A percentile compares a stretch with the other conserved stretches of the same genome.
phyloP scores from a whole-genome alignment of 2,329 filamentous ascomycete genomes.

The Exutisphaerella laricina region DNA sequence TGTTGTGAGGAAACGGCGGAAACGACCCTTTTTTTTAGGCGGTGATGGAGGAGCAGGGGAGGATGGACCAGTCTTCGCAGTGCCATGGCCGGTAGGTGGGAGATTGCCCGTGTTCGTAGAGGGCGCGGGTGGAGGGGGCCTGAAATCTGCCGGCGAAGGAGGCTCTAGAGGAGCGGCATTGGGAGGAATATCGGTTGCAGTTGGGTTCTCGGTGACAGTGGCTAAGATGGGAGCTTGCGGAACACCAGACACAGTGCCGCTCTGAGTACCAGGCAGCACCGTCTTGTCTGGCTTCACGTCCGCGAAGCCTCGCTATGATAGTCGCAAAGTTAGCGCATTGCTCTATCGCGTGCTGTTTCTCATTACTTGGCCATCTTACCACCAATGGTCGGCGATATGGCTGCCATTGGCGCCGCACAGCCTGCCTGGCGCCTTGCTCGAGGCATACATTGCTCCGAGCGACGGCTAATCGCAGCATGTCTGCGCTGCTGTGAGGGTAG shows the following conservation, averaged over 20 bases:
- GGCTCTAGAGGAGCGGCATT: conserved; percentile 18
- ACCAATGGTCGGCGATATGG: no score
- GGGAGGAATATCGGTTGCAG: conserved; percentile 13
- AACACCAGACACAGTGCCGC: conserved; percentile 26
- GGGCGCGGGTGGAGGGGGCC: conserved; percentile 18
- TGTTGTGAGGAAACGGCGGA: conserved; percentile 72
- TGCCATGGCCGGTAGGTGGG: conserved; percentile 29
- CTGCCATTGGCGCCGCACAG: conserved; percentile 16
- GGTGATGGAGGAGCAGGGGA: conserved; percentile 42
- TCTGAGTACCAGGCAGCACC: conserved; percentile 32
- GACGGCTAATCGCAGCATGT: conserved; percentile 22
- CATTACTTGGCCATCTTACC: no score
- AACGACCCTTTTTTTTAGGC: conserved; percentile 63
- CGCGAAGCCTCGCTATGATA: conserved; percentile 30
- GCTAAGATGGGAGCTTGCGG: conserved; percentile 29
- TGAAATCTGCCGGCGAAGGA: conserved; percentile 25
- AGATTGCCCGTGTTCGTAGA: conserved; percentile 26
- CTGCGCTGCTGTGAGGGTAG: conserved; percentile 9
- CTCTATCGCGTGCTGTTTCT: not conserved
- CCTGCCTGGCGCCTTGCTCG: conserved; percentile 12
- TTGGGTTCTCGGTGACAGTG: conserved; percentile 14
- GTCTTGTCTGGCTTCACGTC: conserved; percentile 30
- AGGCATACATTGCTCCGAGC: conserved; percentile 18
- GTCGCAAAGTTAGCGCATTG: not conserved
- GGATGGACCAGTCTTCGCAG: conserved; percentile 39